Percentiles rank a stretch among this genome's conserved stretches.
Evolutionary conservation across 352 stramenopile genomes (phyloP).

Genomic region (Phytophthora podocarpi): DNA sequence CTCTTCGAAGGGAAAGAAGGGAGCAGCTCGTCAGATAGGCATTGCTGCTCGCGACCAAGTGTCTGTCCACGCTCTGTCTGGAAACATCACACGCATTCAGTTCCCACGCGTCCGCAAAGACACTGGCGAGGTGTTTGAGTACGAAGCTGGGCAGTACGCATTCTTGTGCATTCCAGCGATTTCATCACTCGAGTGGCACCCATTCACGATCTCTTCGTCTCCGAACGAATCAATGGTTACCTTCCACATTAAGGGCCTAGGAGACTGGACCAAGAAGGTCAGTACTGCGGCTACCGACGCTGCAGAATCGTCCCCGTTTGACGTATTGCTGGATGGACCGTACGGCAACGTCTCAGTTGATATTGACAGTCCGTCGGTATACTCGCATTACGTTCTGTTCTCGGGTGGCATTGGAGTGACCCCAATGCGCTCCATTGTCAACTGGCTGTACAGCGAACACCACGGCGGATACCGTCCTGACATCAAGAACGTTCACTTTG

Average conservation of each 20-base stretch:
- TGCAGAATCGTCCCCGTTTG: constrained; percentile 13
- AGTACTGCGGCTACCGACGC: neutral
- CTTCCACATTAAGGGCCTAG: constrained; percentile 63
- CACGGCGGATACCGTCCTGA: constrained; percentile 14
- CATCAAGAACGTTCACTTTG: constrained; percentile 47
- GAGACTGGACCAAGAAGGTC: constrained; percentile 62
- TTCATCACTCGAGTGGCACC: constrained; percentile 79
- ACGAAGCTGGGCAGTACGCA: constrained; percentile 63
- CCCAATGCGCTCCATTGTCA: constrained; percentile 50
- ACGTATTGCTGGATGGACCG: constrained; percentile 53
- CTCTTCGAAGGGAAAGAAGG: too few species aligned
- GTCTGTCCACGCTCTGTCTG: constrained; percentile 7
- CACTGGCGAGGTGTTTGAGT: constrained; percentile 39
- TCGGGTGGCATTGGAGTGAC: constrained; percentile 55
- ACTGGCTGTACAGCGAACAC: constrained; percentile 36
- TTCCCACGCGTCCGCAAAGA: constrained; percentile 46
- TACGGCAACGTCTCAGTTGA: constrained; percentile 53
- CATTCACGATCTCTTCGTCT: constrained; percentile 83
- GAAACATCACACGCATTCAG: constrained; percentile 43
- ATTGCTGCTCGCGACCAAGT: constrained; percentile 34
- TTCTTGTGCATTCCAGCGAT: constrained; percentile 82
- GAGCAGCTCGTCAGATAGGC: too few species aligned
- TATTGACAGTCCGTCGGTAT: constrained; percentile 33
- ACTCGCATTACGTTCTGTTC: constrained; percentile 56
- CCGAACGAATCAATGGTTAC: constrained; percentile 64